Percentiles rank a stretch among this genome's conserved stretches.
phyloP scores from a whole-genome alignment of 306 rosid species.

The Vicia faba region DNA sequence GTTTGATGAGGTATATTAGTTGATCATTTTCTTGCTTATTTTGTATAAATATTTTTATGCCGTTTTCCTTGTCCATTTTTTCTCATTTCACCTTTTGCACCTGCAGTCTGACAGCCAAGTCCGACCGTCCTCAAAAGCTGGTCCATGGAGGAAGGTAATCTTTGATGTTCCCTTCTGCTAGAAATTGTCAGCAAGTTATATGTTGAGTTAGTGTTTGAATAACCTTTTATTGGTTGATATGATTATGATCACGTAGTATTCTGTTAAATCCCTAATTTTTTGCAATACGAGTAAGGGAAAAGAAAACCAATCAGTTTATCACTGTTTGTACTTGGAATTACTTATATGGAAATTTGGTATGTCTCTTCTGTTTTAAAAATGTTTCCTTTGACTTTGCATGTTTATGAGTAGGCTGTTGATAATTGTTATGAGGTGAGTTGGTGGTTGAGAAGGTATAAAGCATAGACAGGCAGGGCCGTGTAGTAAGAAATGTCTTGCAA shows the following conservation, averaged over 20 bases:
- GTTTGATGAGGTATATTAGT: conserved; percentile 82
- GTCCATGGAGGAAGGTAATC: conserved; percentile 96
- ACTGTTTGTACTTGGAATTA: conserved; percentile 24
- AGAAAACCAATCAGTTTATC: conserved; percentile 18
- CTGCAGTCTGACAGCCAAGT: conserved; percentile 69
- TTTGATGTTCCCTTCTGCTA: conserved; percentile 26
- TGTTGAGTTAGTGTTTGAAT: conserved; percentile 17
- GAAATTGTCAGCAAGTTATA: conserved; percentile 23
- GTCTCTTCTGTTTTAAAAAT: conserved; percentile 20
- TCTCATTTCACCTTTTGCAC: conserved; percentile 40
- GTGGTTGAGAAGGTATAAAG: conserved; percentile 23
- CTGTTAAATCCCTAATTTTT: conserved; percentile 15
- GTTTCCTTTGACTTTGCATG: conserved; percentile 28
- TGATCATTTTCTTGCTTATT: conserved; percentile 31
- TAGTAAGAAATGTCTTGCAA: conserved; percentile 9
- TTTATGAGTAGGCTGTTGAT: conserved; percentile 28
- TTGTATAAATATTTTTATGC: conserved; percentile 28
- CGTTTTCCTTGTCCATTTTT: conserved; percentile 27
- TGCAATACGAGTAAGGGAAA: conserved; percentile 21
- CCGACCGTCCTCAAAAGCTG: conserved; percentile 65
- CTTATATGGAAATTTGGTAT: conserved; percentile 9
- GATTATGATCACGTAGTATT: conserved; percentile 30
- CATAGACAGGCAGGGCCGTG: conserved; percentile 21
- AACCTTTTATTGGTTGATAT: conserved; percentile 38
- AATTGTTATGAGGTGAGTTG: conserved; percentile 22